Conservation (phyloP, 208 protist species). For the Porcisia hertigi region DNA sequence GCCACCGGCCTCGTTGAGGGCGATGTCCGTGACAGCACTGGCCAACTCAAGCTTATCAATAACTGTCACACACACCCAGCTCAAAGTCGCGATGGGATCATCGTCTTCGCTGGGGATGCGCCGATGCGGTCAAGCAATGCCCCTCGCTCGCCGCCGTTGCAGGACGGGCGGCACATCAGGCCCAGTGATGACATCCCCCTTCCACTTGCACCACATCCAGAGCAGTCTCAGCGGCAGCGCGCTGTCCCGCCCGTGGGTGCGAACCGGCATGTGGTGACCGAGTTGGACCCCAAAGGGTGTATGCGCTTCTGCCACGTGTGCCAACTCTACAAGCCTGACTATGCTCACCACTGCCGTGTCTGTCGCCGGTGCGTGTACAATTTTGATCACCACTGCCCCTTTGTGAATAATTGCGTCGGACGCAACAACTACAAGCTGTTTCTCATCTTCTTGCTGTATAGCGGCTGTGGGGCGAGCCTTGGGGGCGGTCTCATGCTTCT, state of each 20-base stretch:
- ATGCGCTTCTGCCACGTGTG: constrained; percentile 74
- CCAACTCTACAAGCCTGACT: constrained; percentile 73
- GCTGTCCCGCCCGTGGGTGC: not conserved
- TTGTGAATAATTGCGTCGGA: constrained; percentile 91
- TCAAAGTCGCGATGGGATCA: not conserved
- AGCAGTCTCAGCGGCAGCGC: not conserved
- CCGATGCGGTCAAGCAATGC: constrained; percentile 2
- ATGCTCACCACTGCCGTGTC: constrained; percentile 82
- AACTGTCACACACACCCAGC: not conserved
- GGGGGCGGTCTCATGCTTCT: constrained; percentile 37
- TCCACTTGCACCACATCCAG: not conserved
- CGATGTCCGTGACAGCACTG: not conserved
- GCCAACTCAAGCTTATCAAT: too few species aligned
- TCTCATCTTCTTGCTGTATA: constrained; percentile 73
- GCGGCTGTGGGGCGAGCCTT: constrained; percentile 27
- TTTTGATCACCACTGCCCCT: constrained; percentile 94
- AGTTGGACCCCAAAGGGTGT: constrained; percentile 33
- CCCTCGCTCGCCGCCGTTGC: constrained; percentile 6
- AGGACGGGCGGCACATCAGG: not conserved
- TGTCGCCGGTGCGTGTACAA: constrained; percentile 77
- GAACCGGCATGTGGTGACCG: constrained; percentile 48
- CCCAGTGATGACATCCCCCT: not conserved
- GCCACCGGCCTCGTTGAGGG: not conserved
- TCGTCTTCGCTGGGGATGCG: not conserved
- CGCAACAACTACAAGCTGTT: constrained; percentile 89